Evolutionary conservation across 2,329 filamentous ascomycete genomes (phyloP).

Genomic region (Verticillium tricorpus): DNA sequence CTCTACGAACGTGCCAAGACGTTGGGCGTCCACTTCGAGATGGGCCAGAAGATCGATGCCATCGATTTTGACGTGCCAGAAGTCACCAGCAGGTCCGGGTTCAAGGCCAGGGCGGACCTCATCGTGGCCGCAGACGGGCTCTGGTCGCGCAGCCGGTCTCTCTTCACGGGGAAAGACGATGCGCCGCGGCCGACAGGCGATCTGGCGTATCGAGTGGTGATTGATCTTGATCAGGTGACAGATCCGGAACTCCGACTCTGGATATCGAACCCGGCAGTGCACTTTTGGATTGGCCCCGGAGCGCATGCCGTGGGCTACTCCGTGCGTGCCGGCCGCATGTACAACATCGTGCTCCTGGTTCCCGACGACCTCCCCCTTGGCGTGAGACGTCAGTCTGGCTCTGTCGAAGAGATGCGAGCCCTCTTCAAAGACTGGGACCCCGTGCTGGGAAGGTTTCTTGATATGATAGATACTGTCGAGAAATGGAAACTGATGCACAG

Average conservation of each 20-base stretch:
- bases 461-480: slow-evolving; percentile 52
- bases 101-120: slow-evolving; percentile 42
- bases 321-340: slow-evolving; percentile 52
- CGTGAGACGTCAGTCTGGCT: slow-evolving; percentile 46
- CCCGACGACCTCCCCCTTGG: slow-evolving; percentile 57
- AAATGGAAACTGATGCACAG: slow-evolving; percentile 66
- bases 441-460: slow-evolving; percentile 36
- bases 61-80: slow-evolving; percentile 43
- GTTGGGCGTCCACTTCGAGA: slow-evolving; percentile 45
- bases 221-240: slow-evolving; percentile 45
- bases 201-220: slow-evolving; percentile 59
- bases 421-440: slow-evolving; percentile 64
- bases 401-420: slow-evolving; percentile 54
- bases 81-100: slow-evolving; percentile 33
- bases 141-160: slow-evolving; percentile 53
- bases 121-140: slow-evolving; percentile 61
- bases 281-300: slow-evolving; percentile 61
- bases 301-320: slow-evolving; percentile 61
- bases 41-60: slow-evolving; percentile 40
- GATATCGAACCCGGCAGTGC: slow-evolving; percentile 45
- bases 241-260: slow-evolving; percentile 46
- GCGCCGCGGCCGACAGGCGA: slow-evolving; percentile 56
- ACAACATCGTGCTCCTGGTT: slow-evolving; percentile 61
- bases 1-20: slow-evolving; percentile 45
- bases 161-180: slow-evolving; percentile 39